Evolutionary conservation across 352 stramenopile species (phyloP).

Genomic region (Globisporangium canariense): DNA sequence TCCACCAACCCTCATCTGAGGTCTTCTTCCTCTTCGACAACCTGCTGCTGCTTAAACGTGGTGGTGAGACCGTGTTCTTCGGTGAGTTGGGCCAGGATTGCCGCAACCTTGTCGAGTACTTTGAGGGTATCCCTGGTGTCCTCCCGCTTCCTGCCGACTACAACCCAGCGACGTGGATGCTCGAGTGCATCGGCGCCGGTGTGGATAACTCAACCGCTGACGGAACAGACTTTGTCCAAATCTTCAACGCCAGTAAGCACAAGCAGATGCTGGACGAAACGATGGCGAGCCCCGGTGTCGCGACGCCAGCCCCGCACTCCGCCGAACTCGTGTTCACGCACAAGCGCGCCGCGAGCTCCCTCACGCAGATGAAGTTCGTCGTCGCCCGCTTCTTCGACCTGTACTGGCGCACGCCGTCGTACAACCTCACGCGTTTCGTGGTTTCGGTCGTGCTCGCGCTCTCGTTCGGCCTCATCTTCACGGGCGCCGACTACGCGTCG

Average conservation of each 20-base stretch:
- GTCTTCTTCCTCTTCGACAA: conserved; percentile 85
- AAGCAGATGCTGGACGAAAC: too few relatives aligned
- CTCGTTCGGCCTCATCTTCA: conserved; percentile 25
- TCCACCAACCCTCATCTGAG: conserved; percentile 87
- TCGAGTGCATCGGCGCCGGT: conserved; percentile 25
- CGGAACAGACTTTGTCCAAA: too few relatives aligned
- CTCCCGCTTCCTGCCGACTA: too few relatives aligned
- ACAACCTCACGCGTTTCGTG: conserved; percentile 62
- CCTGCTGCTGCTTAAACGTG: conserved; percentile 60
- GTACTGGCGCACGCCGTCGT: conserved; percentile 49
- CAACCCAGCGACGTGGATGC: conserved; percentile 26
- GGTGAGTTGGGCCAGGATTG: conserved; percentile 7
- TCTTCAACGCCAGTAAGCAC: too few relatives aligned
- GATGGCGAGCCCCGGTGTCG: too few relatives aligned
- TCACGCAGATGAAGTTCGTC: conserved; percentile 20
- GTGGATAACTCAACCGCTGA: too few relatives aligned
- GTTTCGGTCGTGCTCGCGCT: conserved; percentile 16
- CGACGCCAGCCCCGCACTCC: too few relatives aligned
- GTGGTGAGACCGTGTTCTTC: conserved; percentile 33
- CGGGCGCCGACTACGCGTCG: conserved; percentile 23
- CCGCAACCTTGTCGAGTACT: too few relatives aligned
- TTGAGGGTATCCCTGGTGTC: too few relatives aligned
- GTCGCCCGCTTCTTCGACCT: conserved; percentile 18
- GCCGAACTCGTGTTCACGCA: conserved; percentile 18
- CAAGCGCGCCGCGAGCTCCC: conserved; percentile 17